Percentiles rank a stretch among this genome's conserved stretches.
Conservation (phyloP, 2,329 filamentous ascomycete genomes). For the Fusarium nurragi region DNA sequence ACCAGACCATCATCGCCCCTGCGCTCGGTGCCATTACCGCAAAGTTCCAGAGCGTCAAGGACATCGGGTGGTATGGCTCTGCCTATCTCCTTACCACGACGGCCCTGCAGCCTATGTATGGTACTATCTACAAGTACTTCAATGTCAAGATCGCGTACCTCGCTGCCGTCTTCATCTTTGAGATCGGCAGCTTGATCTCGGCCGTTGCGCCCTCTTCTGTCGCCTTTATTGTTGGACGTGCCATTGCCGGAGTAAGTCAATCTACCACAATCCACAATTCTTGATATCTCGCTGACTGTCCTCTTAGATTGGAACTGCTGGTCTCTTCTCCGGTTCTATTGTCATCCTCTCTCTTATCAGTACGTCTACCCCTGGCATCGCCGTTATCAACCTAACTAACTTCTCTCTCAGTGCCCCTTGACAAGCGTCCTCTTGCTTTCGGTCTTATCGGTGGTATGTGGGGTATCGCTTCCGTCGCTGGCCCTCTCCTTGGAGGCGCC, state of each 20-base stretch:
- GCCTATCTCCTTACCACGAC: constrained; percentile 60
- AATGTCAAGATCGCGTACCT: constrained; percentile 59
- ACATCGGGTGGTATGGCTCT: constrained; percentile 64
- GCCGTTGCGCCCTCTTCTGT: constrained; percentile 57
- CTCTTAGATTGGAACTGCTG: constrained; percentile 57
- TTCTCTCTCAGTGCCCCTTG: constrained; percentile 56
- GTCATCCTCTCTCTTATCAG: constrained; percentile 58
- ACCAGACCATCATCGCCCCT: constrained; percentile 63
- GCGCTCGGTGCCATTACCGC: constrained; percentile 62
- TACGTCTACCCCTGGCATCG: constrained; percentile 27
- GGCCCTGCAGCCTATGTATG: constrained; percentile 61
- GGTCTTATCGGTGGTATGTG: constrained; percentile 66
- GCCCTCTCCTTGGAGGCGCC: constrained; percentile 60
- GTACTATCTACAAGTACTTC: constrained; percentile 61
- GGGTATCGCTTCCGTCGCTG: constrained; percentile 63
- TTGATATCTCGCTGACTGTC: constrained; percentile 8
- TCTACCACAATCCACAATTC: not conserved
- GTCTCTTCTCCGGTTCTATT: constrained; percentile 61
- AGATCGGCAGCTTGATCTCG: constrained; percentile 56
- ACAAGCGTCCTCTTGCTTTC: constrained; percentile 63
- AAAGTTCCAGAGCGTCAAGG: constrained; percentile 55
- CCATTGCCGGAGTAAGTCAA: constrained; percentile 56
- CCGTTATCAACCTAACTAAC: not conserved
- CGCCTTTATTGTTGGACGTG: constrained; percentile 62
- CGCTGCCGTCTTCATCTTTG: constrained; percentile 54